These are phyloP conservation scores for Vigna hirtella DNA, from an alignment of 306 rosid species.

Conservation along the genomic window DNA sequence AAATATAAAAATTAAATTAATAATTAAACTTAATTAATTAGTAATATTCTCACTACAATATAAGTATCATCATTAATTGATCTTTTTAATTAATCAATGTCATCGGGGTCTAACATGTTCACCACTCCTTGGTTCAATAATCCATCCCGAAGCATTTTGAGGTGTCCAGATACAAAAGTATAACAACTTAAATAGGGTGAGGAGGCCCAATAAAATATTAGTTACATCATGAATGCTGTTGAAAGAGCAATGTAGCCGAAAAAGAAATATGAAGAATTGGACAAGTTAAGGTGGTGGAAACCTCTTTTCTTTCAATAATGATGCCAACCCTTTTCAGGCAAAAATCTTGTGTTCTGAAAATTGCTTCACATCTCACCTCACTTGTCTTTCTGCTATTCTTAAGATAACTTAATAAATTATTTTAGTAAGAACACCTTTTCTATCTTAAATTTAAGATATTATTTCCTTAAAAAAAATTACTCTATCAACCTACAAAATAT, in stretches of 20 bases:
- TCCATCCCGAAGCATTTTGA: too few relatives aligned
- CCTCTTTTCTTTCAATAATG: neutral
- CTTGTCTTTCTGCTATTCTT: neutral
- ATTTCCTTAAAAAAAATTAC: neutral
- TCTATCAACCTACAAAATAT: too few relatives aligned
- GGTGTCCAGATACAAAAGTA: neutral
- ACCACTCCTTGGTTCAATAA: too few relatives aligned
- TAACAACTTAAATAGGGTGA: neutral
- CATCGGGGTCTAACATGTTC: too few relatives aligned
- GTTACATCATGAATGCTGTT: neutral
- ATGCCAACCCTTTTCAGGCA: too few relatives aligned
- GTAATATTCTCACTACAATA: too few relatives aligned
- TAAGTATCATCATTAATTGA: too few relatives aligned
- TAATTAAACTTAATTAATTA: too few relatives aligned
- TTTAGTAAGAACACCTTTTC: neutral
- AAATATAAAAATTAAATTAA: too few relatives aligned
- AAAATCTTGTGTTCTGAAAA: neutral
- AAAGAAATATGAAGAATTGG: neutral
- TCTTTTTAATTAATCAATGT: too few relatives aligned
- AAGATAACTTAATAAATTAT: neutral
- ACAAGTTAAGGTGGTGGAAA: conserved; percentile 3
- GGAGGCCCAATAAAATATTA: neutral
- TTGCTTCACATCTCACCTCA: neutral
- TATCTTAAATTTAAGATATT: neutral
- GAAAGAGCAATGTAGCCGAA: neutral